Conservation (phyloP, 129 eudicot genomes). For the Artemisia argyi region DNA sequence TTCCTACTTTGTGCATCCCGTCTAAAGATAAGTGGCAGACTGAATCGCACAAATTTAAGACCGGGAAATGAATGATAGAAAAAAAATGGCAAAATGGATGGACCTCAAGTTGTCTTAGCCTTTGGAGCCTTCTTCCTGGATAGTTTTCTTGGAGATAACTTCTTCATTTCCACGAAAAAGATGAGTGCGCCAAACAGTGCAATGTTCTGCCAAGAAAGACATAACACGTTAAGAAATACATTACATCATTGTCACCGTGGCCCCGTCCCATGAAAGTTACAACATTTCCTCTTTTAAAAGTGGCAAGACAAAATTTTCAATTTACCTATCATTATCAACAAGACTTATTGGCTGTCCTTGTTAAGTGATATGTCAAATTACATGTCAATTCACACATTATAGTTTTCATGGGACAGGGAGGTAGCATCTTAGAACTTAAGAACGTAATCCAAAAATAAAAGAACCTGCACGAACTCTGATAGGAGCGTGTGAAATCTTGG, state of each 20-base stretch:
- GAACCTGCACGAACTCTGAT: conserved; percentile 60
- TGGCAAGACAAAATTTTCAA: no score
- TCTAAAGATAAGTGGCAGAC: background rate
- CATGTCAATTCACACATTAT: background rate
- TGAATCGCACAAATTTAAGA: background rate
- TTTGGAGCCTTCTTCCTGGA: conserved; percentile 51
- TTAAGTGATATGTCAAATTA: background rate
- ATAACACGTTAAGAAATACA: background rate
- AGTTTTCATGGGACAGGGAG: background rate
- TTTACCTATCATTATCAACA: background rate
- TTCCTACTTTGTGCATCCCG: background rate
- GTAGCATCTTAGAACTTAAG: background rate
- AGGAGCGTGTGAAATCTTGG: conserved; percentile 33
- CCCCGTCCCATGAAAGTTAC: background rate
- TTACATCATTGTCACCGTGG: background rate
- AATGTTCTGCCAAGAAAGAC: conserved; percentile 38
- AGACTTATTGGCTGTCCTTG: background rate
- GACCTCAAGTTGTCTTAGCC: conserved; percentile 40
- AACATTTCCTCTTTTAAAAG: background rate
- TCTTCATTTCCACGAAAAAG: conserved; percentile 73
- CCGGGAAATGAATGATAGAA: background rate
- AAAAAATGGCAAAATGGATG: background rate
- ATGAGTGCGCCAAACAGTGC: conserved; percentile 76
- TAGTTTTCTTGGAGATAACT: conserved; percentile 48
- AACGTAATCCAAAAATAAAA: conserved; percentile 1